These are phyloP conservation scores for Oryza rufipogon DNA, from an alignment of 176 grass and related monocot genomes.

Conservation along the genomic window DNA sequence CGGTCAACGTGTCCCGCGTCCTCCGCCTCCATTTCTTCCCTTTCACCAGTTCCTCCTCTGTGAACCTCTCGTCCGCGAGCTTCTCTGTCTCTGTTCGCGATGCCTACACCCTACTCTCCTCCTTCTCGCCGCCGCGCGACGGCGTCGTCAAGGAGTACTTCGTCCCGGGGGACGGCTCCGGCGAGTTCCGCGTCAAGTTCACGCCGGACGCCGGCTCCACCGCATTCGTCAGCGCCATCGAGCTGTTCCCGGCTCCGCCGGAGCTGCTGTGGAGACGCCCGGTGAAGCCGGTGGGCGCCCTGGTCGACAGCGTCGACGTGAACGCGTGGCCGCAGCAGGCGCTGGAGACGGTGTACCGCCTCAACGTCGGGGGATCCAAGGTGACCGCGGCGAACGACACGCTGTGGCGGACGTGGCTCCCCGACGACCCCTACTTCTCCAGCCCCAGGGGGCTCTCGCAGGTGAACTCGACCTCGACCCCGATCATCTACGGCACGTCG, in stretches of 20 bases:
- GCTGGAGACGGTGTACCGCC: conserved; percentile 65
- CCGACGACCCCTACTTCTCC: conserved; percentile 55
- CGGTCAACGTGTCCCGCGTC: conserved; percentile 40
- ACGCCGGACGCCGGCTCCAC: conserved; percentile 23
- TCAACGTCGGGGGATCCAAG: conserved; percentile 64
- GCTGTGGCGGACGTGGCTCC: conserved; percentile 71
- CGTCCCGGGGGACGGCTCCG: conserved; percentile 21
- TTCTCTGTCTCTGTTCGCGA: conserved; percentile 51
- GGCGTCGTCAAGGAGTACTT: conserved; percentile 73
- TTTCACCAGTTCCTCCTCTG: conserved; percentile 2
- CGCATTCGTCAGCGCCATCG: conserved; percentile 61
- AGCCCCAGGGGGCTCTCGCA: background rate
- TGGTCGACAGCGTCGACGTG: background rate
- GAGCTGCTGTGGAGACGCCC: conserved; percentile 16
- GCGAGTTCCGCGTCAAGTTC: conserved; percentile 38
- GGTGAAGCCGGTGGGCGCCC: background rate
- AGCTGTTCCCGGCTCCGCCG: conserved; percentile 55
- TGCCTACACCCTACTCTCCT: conserved; percentile 37
- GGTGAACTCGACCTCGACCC: background rate
- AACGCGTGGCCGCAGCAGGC: background rate
- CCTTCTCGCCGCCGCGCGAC: conserved; percentile 42
- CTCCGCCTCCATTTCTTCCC: conserved; percentile 90
- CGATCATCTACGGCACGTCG: background rate
- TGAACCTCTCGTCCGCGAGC: conserved; percentile 32
- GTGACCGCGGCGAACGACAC: conserved; percentile 47